Evolutionary conservation across 2,329 filamentous ascomycete species (phyloP).

Genomic region (Sporothrix brunneoviolacea): DNA sequence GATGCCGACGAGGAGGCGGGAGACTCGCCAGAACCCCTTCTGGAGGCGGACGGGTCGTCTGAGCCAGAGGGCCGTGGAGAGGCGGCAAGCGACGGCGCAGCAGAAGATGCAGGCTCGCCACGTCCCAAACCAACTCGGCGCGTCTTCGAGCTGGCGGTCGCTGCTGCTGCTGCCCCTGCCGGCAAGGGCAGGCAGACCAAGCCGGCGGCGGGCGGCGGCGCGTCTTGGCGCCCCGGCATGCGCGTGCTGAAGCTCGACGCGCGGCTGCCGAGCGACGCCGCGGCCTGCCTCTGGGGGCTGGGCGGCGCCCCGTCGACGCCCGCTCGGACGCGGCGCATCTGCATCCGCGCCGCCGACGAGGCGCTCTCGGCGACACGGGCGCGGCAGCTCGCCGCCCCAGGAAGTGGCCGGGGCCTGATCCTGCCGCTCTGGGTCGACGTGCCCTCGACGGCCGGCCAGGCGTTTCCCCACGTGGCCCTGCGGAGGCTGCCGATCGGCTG

Average conservation of each 20-base stretch:
- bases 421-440: conserved; percentile 38
- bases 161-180: background rate
- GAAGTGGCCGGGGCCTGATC: conserved; percentile 30
- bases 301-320: background rate
- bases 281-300: background rate
- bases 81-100: no score
- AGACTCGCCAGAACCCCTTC: no score
- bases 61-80: no score
- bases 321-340: conserved; percentile 12
- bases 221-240: conserved; percentile 28
- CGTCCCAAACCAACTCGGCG: background rate
- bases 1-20: background rate
- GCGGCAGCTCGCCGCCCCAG: conserved; percentile 17
- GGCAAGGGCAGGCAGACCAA: background rate
- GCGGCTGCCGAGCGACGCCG: conserved; percentile 17
- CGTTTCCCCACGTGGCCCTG: conserved; percentile 22
- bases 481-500: conserved; percentile 25
- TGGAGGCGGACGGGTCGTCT: background rate
- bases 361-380: conserved; percentile 19
- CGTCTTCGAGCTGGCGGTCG: conserved; percentile 1
- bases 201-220: background rate
- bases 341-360: conserved; percentile 21
- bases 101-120: no score
- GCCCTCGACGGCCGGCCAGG: conserved; percentile 7
- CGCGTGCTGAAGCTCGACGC: conserved; percentile 32